Percentiles rank a stretch among this genome's conserved stretches.
Conservation (phyloP, 2,329 filamentous ascomycete genomes). For the Trichoderma lentiforme region DNA sequence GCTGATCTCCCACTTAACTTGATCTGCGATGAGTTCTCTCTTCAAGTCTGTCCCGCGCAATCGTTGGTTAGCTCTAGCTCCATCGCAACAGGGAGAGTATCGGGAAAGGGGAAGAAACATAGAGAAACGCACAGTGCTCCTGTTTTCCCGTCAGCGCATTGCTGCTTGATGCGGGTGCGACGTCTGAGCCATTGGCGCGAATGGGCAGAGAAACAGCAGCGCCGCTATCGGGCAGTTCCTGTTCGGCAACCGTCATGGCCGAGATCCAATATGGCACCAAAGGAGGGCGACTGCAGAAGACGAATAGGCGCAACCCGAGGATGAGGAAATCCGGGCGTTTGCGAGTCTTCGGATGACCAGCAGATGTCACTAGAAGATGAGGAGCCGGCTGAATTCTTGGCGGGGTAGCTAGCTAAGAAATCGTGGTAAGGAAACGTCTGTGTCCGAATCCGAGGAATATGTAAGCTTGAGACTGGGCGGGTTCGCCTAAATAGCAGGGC, state of each 20-base stretch:
- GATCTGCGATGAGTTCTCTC: constrained; percentile 85
- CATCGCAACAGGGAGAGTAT: background rate
- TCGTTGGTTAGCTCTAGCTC: background rate
- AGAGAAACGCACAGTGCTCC: constrained; percentile 74
- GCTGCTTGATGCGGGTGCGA: constrained; percentile 36
- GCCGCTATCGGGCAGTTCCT: constrained; percentile 26
- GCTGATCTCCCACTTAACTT: constrained; percentile 84
- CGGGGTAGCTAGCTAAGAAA: background rate
- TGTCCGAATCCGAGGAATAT: background rate
- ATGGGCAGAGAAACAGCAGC: constrained; percentile 29
- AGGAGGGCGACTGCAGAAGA: background rate
- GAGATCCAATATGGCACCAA: background rate
- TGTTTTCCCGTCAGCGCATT: constrained; percentile 83
- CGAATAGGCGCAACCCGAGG: background rate
- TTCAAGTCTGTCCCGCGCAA: constrained; percentile 69
- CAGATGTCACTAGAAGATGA: background rate
- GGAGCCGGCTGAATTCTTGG: background rate
- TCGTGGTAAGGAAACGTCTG: background rate
- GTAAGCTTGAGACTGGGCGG: background rate
- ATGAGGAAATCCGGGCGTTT: background rate
- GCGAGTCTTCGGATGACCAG: background rate
- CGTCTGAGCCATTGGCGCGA: constrained; percentile 29
- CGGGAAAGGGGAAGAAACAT: background rate
- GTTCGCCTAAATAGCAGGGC: background rate
- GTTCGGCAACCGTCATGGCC: constrained; percentile 30